Percentiles rank a stretch among this genome's conserved stretches.
phyloP scores from a whole-genome alignment of 2,329 filamentous ascomycete species.

The Anisogramma anomala region DNA sequence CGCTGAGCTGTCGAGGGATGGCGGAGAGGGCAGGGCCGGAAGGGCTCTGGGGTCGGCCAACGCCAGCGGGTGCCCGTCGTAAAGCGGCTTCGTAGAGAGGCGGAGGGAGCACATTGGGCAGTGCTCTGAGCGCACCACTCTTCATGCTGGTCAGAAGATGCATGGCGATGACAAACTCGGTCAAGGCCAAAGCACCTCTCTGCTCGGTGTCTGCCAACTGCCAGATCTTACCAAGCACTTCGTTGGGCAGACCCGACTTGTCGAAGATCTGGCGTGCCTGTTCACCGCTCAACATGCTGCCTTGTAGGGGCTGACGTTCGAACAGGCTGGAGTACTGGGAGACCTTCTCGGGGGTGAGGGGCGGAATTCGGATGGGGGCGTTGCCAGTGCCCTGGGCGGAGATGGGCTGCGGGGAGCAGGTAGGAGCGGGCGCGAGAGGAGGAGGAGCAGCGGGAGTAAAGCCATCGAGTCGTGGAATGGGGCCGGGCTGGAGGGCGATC shows the following conservation, averaged over 20 bases:
- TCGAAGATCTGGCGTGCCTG: conserved; percentile 92
- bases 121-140: conserved; percentile 62
- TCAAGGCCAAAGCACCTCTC: conserved; percentile 70
- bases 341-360: conserved; percentile 77
- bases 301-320: conserved; percentile 73
- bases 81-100: conserved; percentile 85
- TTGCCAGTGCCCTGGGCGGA: conserved; percentile 48
- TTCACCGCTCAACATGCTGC: conserved; percentile 64
- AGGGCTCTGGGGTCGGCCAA: conserved; percentile 37
- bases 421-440: conserved; percentile 31
- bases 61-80: conserved; percentile 44
- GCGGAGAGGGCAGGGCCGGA: conserved; percentile 45
- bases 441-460: conserved; percentile 42
- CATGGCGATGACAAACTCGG: conserved; percentile 97
- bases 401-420: conserved; percentile 23
- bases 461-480: conserved; percentile 87
- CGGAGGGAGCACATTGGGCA: conserved; percentile 71
- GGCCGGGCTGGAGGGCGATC: conserved; percentile 72
- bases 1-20: conserved; percentile 75
- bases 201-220: conserved; percentile 89
- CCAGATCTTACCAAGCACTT: conserved; percentile 91
- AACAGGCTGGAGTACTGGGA: conserved; percentile 83
- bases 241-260: conserved; percentile 78
- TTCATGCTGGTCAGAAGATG: conserved; percentile 89
- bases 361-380: conserved; percentile 73